phyloP scores from a whole-genome alignment of 2,329 filamentous ascomycete species.

The Neocucurbitaria cava region DNA sequence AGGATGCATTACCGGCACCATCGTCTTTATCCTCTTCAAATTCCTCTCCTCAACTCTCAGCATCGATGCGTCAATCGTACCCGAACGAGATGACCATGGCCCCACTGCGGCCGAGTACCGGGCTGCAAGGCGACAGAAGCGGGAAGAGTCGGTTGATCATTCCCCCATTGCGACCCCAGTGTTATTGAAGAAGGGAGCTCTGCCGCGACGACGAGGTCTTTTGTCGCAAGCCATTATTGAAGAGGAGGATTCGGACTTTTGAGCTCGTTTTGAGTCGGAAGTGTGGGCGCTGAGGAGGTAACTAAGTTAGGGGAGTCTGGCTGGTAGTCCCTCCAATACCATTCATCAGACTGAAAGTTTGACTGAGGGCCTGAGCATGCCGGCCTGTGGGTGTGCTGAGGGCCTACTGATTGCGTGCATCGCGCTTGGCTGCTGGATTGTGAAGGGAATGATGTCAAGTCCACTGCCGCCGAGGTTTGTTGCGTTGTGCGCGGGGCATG shows the following conservation, averaged over 20 bases:
- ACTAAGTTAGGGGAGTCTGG: background rate
- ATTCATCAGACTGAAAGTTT: background rate
- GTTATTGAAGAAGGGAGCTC: conserved; percentile 39
- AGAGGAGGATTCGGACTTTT: conserved; percentile 68
- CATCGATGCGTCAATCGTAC: conserved; percentile 45
- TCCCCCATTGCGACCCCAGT: conserved; percentile 21
- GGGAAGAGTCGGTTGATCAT: conserved; percentile 21
- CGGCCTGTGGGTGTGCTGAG: background rate
- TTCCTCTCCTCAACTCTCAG: conserved; percentile 59
- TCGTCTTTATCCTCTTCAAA: conserved; percentile 65
- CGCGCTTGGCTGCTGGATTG: background rate
- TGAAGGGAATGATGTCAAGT: background rate
- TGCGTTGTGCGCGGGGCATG: background rate
- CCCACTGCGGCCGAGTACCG: conserved; percentile 41
- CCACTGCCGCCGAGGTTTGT: background rate
- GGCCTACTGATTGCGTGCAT: background rate
- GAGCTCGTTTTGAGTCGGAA: conserved; percentile 9
- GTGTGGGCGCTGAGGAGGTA: background rate
- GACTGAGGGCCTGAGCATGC: background rate
- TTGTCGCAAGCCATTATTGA: conserved; percentile 74
- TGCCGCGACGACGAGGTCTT: conserved; percentile 54
- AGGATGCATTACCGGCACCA: conserved; percentile 68
- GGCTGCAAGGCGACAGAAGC: conserved; percentile 34
- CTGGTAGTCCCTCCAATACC: conserved; percentile 5
- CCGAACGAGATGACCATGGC: conserved; percentile 12